Evolutionary conservation across 2,329 filamentous ascomycete species (phyloP).

Genomic region (Colletotrichum neosansevieriae): DNA sequence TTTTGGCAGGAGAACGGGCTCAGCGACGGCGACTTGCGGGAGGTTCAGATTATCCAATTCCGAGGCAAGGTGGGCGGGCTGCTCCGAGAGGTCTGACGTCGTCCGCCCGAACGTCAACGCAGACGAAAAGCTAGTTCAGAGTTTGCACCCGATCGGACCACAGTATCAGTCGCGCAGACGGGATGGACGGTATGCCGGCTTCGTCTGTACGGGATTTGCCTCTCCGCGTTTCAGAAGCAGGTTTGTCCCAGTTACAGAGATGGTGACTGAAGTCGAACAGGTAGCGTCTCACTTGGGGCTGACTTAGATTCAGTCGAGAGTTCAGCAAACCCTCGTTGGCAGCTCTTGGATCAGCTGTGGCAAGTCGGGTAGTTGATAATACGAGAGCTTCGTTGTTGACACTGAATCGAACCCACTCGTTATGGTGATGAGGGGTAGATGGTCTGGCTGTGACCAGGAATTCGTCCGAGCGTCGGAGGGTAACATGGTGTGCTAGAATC

Average conservation of each 20-base stretch:
- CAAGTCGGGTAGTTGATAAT: slow-evolving; percentile 8
- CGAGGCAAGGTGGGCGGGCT: slow-evolving; percentile 1
- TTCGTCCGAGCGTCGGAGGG: slow-evolving; percentile 5
- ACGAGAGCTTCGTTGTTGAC: neutral
- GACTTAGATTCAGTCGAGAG: neutral
- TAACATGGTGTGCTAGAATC: slow-evolving; percentile 15
- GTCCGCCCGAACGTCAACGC: slow-evolving; percentile 29
- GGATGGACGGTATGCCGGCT: slow-evolving; percentile 16
- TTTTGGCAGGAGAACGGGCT: neutral
- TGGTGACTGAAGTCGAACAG: neutral
- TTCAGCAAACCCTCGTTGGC: neutral
- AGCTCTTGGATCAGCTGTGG: neutral
- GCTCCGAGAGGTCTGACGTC: slow-evolving; percentile 19
- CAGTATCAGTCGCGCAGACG: slow-evolving; percentile 11
- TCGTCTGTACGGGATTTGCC: slow-evolving; percentile 31
- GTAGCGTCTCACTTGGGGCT: neutral
- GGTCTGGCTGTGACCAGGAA: too few species aligned
- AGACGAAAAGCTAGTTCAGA: slow-evolving; percentile 16
- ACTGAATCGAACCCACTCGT: neutral
- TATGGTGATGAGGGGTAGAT: neutral
- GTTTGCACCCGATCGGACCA: slow-evolving; percentile 18
- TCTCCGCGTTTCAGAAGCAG: slow-evolving; percentile 41
- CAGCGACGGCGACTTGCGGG: neutral
- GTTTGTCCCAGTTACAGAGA: slow-evolving; percentile 23
- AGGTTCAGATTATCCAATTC: slow-evolving; percentile 15